Base-by-base conservation (phyloP, 805 yeast species). In the Hanseniaspora guilliermondii region DNA sequence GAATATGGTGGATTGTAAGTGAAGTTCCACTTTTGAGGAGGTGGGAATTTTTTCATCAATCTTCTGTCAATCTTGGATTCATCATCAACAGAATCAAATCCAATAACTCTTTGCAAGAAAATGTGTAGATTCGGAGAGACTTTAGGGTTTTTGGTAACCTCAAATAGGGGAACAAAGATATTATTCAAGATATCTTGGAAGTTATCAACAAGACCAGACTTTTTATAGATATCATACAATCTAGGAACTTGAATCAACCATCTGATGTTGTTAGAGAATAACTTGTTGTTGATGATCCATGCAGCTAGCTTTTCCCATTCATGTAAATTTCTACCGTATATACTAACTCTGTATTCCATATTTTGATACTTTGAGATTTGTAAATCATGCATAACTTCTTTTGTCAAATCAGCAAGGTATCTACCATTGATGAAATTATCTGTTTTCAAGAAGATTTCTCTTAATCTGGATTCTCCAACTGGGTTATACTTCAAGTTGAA, bases 1-100 rank as follows among this genome's bases (percentile, higher is more conserved):
- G 96, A 86, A 70, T 94, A 93, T n/a, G 99, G 98, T 9, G 99
- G 99, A 69, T 91, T 93, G 62, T 76, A 77, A 3, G 77, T 64
- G 39, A 76, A 70, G 60, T 78, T 78, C 99, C 99, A 93, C 56
- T 82, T 71, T 14, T 80, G 73, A 37, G 99, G 94, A n/a, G 78
- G 70, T 1, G 97, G 97, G 65, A 76, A 88, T 65, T 85, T 88
- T 58, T 79, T 80, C 61, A 83, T 89, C 63, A 84, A 76, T 56
- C 89, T 77, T 59, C 87, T 80, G 67, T 93, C 98, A 42, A 78
- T 77, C 67, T 94, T 93, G 11, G 96, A 86, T 69, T 93, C 99
- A 69, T 93, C 99, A 68, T 93, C 99, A 35, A 93, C 99, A 4
- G 96, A 87, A 69, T 93, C 99, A 68, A 93, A 93, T 0, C 99